phyloP scores from a whole-genome alignment of 331 rosid species.

The Quercus phellos region DNA sequence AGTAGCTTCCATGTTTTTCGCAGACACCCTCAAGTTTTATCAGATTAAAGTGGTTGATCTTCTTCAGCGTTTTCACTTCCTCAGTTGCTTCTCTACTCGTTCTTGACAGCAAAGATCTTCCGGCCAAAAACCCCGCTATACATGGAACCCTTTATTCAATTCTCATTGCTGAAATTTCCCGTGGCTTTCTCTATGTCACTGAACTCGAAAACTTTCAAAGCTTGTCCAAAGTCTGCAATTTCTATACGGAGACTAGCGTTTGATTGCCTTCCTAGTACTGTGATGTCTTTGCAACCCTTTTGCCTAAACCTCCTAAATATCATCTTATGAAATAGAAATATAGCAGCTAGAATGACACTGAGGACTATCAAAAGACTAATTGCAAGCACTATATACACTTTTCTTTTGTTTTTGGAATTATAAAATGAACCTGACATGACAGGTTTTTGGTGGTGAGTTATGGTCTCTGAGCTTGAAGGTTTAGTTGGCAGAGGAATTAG shows the following conservation, averaged over 20 bases:
- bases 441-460: constrained; percentile 16
- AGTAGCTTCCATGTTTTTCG: constrained; percentile 24
- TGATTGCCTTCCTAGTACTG: neutral
- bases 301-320: constrained; percentile 6
- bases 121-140: constrained; percentile 34
- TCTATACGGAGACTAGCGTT: constrained; percentile 30
- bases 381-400: constrained; percentile 14
- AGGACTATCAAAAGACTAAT: constrained; percentile 15
- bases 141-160: constrained; percentile 37
- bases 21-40: constrained; percentile 59
- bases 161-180: constrained; percentile 38
- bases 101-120: constrained; percentile 40
- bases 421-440: constrained; percentile 1
- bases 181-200: constrained; percentile 44
- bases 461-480: constrained; percentile 37
- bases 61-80: constrained; percentile 53
- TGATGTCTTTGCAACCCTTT: neutral
- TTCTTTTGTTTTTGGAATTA: constrained; percentile 1
- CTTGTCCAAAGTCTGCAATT: constrained; percentile 44
- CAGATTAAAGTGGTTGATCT: constrained; percentile 60
- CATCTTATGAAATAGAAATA: constrained; percentile 24
- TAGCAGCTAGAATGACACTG: neutral
- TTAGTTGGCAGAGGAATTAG: constrained; percentile 50
- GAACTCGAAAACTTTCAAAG: constrained; percentile 31
- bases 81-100: constrained; percentile 27